Percentiles rank a stretch among this genome's conserved stretches.
Conservation (phyloP, 2,329 filamentous ascomycete genomes). For the Fusarium sp. region DNA sequence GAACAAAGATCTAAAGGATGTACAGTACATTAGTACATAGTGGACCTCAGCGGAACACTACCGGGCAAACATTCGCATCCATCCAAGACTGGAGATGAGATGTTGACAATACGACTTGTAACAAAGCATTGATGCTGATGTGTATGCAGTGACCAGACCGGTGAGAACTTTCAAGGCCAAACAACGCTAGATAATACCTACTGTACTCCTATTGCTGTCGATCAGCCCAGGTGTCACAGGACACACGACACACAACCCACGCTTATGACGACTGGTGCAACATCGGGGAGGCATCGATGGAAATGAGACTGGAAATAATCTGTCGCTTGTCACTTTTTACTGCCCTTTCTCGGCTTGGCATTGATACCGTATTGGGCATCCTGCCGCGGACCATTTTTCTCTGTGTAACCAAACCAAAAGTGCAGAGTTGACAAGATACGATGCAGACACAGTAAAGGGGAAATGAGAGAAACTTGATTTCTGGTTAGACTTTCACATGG, state of each 20-base stretch:
- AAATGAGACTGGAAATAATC: conserved; percentile 38
- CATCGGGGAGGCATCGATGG: conserved; percentile 31
- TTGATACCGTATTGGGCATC: conserved; percentile 19
- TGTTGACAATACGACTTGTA: conserved; percentile 15
- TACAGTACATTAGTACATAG: neutral
- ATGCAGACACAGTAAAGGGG: neutral
- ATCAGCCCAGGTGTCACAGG: conserved; percentile 17
- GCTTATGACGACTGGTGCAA: conserved; percentile 24
- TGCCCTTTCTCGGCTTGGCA: conserved; percentile 14
- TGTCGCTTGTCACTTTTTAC: conserved; percentile 19
- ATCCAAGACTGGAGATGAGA: neutral
- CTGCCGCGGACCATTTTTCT: conserved; percentile 17
- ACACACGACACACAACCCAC: neutral
- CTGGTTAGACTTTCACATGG: neutral
- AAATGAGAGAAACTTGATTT: neutral
- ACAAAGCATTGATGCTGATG: neutral
- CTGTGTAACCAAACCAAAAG: neutral
- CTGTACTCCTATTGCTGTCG: neutral
- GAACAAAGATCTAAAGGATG: conserved; percentile 15
- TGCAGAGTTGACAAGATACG: neutral
- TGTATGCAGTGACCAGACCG: neutral
- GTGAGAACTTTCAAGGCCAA: conserved; percentile 1
- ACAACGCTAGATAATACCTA: neutral
- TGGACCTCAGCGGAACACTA: conserved; percentile 16
- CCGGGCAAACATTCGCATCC: conserved; percentile 1